Percentiles rank a stretch among this genome's conserved stretches.
Evolutionary conservation across 2,329 filamentous ascomycete genomes (phyloP).

Genomic region (Trichoderma sp.): DNA sequence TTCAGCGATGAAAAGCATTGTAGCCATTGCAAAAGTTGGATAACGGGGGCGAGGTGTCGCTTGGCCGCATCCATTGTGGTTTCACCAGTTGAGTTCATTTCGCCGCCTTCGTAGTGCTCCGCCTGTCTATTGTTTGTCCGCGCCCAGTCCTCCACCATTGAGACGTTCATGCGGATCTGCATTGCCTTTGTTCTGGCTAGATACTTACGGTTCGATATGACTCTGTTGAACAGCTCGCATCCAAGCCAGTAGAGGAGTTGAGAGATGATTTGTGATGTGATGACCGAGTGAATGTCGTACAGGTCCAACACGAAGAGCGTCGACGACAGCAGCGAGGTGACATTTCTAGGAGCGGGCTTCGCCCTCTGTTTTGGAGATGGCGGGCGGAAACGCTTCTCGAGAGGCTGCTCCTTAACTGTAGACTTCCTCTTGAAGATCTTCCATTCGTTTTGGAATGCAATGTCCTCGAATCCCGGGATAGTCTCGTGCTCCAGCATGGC

Average conservation of each 20-base stretch:
- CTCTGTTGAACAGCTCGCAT: slow-evolving; percentile 93
- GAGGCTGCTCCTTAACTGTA: slow-evolving; percentile 84
- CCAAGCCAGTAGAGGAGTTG: slow-evolving; percentile 96
- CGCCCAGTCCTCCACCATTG: slow-evolving; percentile 93
- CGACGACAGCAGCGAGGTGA: slow-evolving; percentile 91
- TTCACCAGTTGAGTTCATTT: slow-evolving; percentile 80
- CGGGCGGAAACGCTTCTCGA: slow-evolving; percentile 86
- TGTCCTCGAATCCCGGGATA: slow-evolving; percentile 94
- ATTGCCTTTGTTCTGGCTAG: slow-evolving; percentile 95
- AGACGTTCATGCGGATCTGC: slow-evolving; percentile 99
- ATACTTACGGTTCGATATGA: slow-evolving; percentile 95
- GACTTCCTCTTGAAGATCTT: slow-evolving; percentile 92
- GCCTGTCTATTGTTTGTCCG: slow-evolving; percentile 88
- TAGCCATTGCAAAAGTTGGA: slow-evolving; percentile 94
- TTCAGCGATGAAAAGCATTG: slow-evolving; percentile 95
- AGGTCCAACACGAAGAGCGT: slow-evolving; percentile 95
- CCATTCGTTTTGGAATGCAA: slow-evolving; percentile 98
- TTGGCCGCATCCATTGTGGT: slow-evolving; percentile 81
- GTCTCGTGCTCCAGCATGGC: slow-evolving; percentile 98
- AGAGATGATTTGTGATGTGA: slow-evolving; percentile 84
- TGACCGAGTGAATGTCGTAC: slow-evolving; percentile 98
- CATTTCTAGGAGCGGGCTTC: slow-evolving; percentile 89
- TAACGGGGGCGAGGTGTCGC: slow-evolving; percentile 81
- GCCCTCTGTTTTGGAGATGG: slow-evolving; percentile 91
- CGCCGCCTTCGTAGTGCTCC: slow-evolving; percentile 92